These are phyloP conservation scores for Ogataea nonfermentans DNA, from an alignment of 805 yeast genomes.

Conservation along the genomic window DNA sequence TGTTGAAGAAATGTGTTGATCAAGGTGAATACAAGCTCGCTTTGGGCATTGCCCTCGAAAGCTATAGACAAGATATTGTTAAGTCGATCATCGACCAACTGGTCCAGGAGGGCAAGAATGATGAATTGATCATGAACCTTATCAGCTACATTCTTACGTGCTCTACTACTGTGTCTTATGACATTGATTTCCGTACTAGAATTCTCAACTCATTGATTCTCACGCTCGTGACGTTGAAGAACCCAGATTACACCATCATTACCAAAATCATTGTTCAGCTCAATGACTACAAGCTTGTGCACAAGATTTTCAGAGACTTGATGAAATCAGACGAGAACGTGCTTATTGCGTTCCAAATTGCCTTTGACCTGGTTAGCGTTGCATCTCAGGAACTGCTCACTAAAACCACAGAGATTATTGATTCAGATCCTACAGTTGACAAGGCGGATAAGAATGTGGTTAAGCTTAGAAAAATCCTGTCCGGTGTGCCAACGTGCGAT, in stretches of 20 bases:
- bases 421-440: slow-evolving; percentile 29
- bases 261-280: slow-evolving; percentile 86
- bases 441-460: slow-evolving; percentile 29
- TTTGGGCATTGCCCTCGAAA: slow-evolving; percentile 86
- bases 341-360: slow-evolving; percentile 83
- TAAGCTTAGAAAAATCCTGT: slow-evolving; percentile 65
- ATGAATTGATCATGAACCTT: slow-evolving; percentile 52
- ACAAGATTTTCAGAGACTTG: slow-evolving; percentile 62
- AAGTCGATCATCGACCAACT: slow-evolving; percentile 51
- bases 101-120: slow-evolving; percentile 37
- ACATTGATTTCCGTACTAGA: slow-evolving; percentile 62
- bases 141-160: slow-evolving; percentile 75
- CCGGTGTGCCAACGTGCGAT: slow-evolving; percentile 95
- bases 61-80: slow-evolving; percentile 80
- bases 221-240: slow-evolving; percentile 53
- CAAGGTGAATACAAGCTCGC: slow-evolving; percentile 76
- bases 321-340: slow-evolving; percentile 40
- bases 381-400: slow-evolving; percentile 88
- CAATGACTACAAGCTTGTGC: slow-evolving; percentile 72
- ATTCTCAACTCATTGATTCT: slow-evolving; percentile 63
- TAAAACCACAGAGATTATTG: slow-evolving; percentile 44
- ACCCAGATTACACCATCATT: slow-evolving; percentile 79
- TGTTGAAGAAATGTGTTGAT: slow-evolving; percentile 76
- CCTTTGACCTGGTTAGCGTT: slow-evolving; percentile 88
- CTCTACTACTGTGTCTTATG: slow-evolving; percentile 63